These are phyloP conservation scores for Bondarzewia mesenterica DNA, from an alignment of 1,284 basidiomycete genomes.

Conservation along the genomic window DNA sequence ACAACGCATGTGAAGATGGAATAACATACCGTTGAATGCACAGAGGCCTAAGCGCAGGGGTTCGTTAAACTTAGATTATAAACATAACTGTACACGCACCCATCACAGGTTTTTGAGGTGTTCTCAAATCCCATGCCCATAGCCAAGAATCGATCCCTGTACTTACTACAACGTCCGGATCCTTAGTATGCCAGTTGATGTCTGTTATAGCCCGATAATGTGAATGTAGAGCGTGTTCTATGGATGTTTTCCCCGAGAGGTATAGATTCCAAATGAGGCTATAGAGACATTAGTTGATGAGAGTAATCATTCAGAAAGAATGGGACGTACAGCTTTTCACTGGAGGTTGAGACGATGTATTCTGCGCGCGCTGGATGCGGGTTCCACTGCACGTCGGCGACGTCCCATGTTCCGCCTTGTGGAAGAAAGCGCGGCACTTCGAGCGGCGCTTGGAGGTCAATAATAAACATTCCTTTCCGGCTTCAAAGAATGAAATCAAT, in stretches of 20 bases:
- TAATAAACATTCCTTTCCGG: conserved; percentile 91
- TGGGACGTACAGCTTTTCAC: conserved; percentile 73
- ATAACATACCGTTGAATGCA: conserved; percentile 59
- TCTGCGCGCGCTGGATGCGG: conserved; percentile 81
- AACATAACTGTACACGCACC: conserved; percentile 29
- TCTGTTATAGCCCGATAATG: conserved; percentile 93
- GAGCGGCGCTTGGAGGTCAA: conserved; percentile 85
- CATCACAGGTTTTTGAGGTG: conserved; percentile 53
- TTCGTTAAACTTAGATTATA: conserved; percentile 1
- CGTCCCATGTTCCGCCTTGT: conserved; percentile 95
- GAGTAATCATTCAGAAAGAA: neutral
- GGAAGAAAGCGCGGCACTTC: conserved; percentile 84
- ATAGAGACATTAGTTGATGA: conserved; percentile 2
- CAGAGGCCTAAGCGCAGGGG: conserved; percentile 41
- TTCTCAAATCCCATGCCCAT: conserved; percentile 82
- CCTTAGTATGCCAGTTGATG: conserved; percentile 89
- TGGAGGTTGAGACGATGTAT: conserved; percentile 92
- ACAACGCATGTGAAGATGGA: too few relatives aligned
- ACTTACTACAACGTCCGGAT: conserved; percentile 71
- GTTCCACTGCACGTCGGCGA: conserved; percentile 96
- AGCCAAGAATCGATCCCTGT: conserved; percentile 79
- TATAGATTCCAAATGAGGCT: conserved; percentile 90
- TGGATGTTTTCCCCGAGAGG: conserved; percentile 63
- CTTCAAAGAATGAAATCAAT: too few relatives aligned
- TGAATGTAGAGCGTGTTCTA: conserved; percentile 72